Evolutionary conservation across 2,329 filamentous ascomycete species (phyloP).

Genomic region (Cladosporium sp.): DNA sequence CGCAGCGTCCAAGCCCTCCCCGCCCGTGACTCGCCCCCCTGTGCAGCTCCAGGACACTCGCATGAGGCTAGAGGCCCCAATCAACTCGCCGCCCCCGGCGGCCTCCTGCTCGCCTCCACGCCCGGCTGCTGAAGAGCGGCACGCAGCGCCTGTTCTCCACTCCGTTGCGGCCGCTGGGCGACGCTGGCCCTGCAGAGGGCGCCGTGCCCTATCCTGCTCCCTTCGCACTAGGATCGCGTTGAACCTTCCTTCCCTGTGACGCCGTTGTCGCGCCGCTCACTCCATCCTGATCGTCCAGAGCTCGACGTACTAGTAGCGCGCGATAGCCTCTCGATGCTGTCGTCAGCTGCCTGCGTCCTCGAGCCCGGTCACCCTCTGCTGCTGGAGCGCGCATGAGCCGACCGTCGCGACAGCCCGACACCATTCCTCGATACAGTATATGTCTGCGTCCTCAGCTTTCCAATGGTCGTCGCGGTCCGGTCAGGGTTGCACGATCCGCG

Average conservation of each 20-base stretch:
- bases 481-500: slow-evolving; percentile 10
- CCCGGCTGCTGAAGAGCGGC: slow-evolving; percentile 6
- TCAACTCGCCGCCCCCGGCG: not conserved
- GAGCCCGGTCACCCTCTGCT: not conserved
- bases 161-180: not conserved
- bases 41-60: slow-evolving; percentile 3
- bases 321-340: not conserved
- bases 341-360: slow-evolving; percentile 5
- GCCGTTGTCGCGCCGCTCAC: slow-evolving; percentile 4
- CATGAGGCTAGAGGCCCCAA: slow-evolving; percentile 7
- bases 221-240: slow-evolving; percentile 3
- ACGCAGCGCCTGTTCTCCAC: not conserved
- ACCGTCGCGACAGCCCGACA: too few relatives aligned
- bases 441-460: slow-evolving; percentile 1
- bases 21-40: slow-evolving; percentile 9
- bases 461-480: slow-evolving; percentile 7
- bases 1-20: not conserved
- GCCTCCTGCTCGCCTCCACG: not conserved
- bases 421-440: not conserved
- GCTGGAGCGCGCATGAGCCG: not conserved
- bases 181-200: slow-evolving; percentile 4
- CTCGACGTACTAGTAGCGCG: not conserved
- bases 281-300: slow-evolving; percentile 8
- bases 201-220: slow-evolving; percentile 1
- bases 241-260: slow-evolving; percentile 12